A percentile compares a stretch with the other conserved stretches of the same genome.
Conservation (phyloP, 2,329 filamentous ascomycete species). For the Setomelanomma holmii region DNA sequence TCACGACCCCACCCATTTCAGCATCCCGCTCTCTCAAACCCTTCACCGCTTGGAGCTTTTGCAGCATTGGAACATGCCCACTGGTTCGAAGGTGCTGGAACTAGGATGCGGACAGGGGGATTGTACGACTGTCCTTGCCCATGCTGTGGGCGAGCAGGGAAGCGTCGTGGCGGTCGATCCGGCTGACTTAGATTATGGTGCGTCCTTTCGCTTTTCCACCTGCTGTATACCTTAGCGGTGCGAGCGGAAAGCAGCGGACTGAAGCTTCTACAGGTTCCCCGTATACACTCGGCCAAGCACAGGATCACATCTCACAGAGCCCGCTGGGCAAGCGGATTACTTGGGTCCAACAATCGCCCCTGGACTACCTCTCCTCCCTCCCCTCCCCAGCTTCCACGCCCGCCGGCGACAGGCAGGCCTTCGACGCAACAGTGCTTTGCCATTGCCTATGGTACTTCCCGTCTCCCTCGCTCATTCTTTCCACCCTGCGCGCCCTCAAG, state of each 20-base stretch:
- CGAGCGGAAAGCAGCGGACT: neutral
- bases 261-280: conserved; percentile 34
- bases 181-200: conserved; percentile 57
- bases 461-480: conserved; percentile 43
- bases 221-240: neutral
- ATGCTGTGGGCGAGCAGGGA: conserved; percentile 55
- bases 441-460: conserved; percentile 65
- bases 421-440: conserved; percentile 57
- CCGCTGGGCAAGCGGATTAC: conserved; percentile 53
- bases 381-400: conserved; percentile 8
- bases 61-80: conserved; percentile 24
- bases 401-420: conserved; percentile 27
- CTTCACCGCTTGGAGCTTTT: conserved; percentile 30
- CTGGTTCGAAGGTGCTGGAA: conserved; percentile 59
- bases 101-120: conserved; percentile 68
- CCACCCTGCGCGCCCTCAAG: conserved; percentile 48
- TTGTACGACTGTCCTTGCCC: conserved; percentile 62
- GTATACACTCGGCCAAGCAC: conserved; percentile 59
- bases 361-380: conserved; percentile 29
- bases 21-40: conserved; percentile 29
- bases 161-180: conserved; percentile 60
- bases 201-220: conserved; percentile 5
- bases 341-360: conserved; percentile 52
- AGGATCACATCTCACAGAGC: conserved; percentile 52
- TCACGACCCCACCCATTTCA: conserved; percentile 23